phyloP scores from a whole-genome alignment of 805 yeast species.

The Teunomyces gatunensis region DNA sequence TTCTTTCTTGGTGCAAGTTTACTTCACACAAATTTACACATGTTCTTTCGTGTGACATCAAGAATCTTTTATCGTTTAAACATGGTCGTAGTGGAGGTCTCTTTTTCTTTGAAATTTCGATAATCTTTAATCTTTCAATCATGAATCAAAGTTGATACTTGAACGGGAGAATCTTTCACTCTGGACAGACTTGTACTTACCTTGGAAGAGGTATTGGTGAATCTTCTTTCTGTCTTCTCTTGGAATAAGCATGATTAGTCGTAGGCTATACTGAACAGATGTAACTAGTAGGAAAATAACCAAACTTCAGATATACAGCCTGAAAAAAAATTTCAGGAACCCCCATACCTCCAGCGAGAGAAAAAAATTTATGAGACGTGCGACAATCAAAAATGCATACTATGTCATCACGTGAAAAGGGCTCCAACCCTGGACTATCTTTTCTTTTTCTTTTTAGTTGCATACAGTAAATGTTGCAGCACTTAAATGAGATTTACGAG shows the following conservation, averaged over 20 bases:
- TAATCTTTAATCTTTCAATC: not conserved
- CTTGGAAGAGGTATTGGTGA: slow-evolving; percentile 98
- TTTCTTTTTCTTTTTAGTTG: too few species aligned
- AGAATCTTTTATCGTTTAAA: too few species aligned
- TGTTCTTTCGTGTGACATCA: too few species aligned
- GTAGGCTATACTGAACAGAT: slow-evolving; percentile 5
- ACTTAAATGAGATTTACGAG: too few species aligned
- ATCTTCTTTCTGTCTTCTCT: slow-evolving; percentile 99
- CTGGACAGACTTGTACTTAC: slow-evolving; percentile 50
- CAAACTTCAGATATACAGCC: slow-evolving; percentile 1
- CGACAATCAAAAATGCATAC: not conserved
- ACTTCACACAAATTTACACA: too few species aligned
- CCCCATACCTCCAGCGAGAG: not conserved
- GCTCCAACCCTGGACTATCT: not conserved
- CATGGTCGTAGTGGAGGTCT: not conserved
- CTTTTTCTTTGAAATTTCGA: not conserved
- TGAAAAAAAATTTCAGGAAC: slow-evolving; percentile 1
- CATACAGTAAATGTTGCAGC: too few species aligned
- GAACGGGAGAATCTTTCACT: not conserved
- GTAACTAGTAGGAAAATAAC: slow-evolving; percentile 3
- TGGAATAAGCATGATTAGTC: slow-evolving; percentile 86
- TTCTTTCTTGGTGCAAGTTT: not conserved
- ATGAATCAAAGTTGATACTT: not conserved
- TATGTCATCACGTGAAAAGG: not conserved
- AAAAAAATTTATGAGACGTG: not conserved